Evolutionary conservation across 2,329 filamentous ascomycete species (phyloP).

Genomic region (Fonsecaea pugnacius): DNA sequence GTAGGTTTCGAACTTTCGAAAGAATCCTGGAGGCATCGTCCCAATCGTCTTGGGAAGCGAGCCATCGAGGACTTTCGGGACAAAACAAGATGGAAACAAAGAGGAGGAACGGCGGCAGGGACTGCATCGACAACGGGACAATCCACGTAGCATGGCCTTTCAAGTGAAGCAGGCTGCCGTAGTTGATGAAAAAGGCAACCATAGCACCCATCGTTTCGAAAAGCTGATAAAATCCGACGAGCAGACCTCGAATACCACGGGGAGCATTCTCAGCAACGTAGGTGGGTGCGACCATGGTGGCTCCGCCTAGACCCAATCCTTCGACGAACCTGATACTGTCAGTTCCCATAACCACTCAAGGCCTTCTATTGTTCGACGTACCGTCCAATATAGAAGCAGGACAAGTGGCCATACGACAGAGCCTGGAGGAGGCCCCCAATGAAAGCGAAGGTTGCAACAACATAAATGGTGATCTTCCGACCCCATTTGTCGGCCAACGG

Average conservation of each 20-base stretch:
- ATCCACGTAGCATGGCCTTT: conserved; percentile 59
- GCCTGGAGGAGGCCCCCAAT: conserved; percentile 69
- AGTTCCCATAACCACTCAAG: not conserved
- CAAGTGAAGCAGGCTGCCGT: conserved; percentile 54
- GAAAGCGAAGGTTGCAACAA: conserved; percentile 61
- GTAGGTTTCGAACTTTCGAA: conserved; percentile 60
- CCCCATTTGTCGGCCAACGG: conserved; percentile 54
- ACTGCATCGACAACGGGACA: conserved; percentile 68
- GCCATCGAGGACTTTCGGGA: conserved; percentile 70
- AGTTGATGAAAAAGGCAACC: conserved; percentile 59
- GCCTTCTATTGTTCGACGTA: conserved; percentile 47
- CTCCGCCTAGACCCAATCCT: conserved; percentile 56
- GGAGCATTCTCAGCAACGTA: conserved; percentile 67
- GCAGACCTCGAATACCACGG: conserved; percentile 62
- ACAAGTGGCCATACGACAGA: conserved; percentile 62
- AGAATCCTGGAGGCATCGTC: conserved; percentile 65
- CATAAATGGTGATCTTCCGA: conserved; percentile 60
- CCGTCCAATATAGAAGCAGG: conserved; percentile 69
- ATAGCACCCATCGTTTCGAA: conserved; percentile 56
- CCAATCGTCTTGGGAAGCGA: conserved; percentile 70
- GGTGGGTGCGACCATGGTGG: conserved; percentile 63
- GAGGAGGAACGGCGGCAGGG: conserved; percentile 65
- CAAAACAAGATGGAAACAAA: conserved; percentile 65
- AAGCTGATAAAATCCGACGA: conserved; percentile 65
- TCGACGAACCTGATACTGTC: conserved; percentile 50